Percentiles rank a stretch among this genome's conserved stretches.
Conservation (phyloP, 306 rosid genomes). For the Quillaja saponaria region DNA sequence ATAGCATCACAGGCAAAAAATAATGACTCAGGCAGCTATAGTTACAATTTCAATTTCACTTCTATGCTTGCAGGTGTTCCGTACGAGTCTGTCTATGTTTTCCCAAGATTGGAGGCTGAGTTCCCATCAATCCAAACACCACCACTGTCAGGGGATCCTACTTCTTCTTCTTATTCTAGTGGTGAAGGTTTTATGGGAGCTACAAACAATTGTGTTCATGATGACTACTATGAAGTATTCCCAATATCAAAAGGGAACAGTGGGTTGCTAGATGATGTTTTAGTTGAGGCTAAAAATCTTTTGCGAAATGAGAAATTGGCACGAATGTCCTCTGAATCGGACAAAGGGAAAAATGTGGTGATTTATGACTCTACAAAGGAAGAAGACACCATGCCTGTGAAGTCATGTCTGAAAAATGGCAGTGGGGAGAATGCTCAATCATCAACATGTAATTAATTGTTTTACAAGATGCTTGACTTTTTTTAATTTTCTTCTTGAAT, state of each 20-base stretch:
- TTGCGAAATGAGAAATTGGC: slow-evolving; percentile 30
- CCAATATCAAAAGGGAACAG: slow-evolving; percentile 36
- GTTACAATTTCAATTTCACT: slow-evolving; percentile 28
- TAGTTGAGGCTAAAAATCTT: slow-evolving; percentile 43
- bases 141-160: slow-evolving; percentile 39
- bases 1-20: slow-evolving; percentile 26
- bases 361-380: slow-evolving; percentile 30
- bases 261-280: slow-evolving; percentile 63
- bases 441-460: slow-evolving; percentile 39
- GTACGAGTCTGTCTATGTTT: slow-evolving; percentile 29
- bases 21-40: slow-evolving; percentile 25
- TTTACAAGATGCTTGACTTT: background rate
- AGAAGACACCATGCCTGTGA: slow-evolving; percentile 26
- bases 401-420: slow-evolving; percentile 33
- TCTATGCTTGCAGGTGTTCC: slow-evolving; percentile 29
- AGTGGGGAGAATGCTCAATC: slow-evolving; percentile 33
- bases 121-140: slow-evolving; percentile 62
- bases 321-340: background rate
- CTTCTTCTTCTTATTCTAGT: slow-evolving; percentile 52
- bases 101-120: slow-evolving; percentile 32
- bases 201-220: slow-evolving; percentile 18
- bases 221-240: slow-evolving; percentile 29
- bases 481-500: no score
- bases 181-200: slow-evolving; percentile 41
- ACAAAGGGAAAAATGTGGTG: slow-evolving; percentile 40